Base-by-base conservation (phyloP, 1,284 basidiomycete species). In the Meira miltonrushii region DNA sequence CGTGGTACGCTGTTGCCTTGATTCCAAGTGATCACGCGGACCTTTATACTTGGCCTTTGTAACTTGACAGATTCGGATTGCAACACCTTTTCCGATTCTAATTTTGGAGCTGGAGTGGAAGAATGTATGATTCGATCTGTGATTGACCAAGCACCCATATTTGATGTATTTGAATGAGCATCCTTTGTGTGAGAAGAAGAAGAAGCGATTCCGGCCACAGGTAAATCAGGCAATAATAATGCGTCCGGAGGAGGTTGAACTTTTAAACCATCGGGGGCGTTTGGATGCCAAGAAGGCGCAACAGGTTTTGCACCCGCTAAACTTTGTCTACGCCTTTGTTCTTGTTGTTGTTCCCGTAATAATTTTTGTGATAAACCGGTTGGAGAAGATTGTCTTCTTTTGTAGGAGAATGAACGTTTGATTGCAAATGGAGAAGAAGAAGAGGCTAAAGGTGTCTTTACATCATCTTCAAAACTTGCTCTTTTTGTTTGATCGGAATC, bases 1-100 rank as follows among this genome's bases (percentile, higher is more conserved):
- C 89, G 71, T 47, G 81, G 80, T 37, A 82, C 61, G 1, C 79
- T 77, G 61, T 79, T 79, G 10, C 79, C 81, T 51, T 71, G 69
- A 62, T 82, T 82, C 82, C 82, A 82, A 1, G 81, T 82, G 47
- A 81, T 76, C 55, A 82, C 75, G 51, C 80, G 72, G 28, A 82
- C 79, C 64, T 82, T 82, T 69, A 82, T 79, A 39, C 56, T 61
- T 0, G 67, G 71, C 28, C 67, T 56, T 59, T 69, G 69, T 19
- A 57, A 57, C n/a, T 50, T 56, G 23, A 56, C 17, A 11, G 55
- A 37, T 6, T 28, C 37, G 21, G 46, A 48, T 48, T 23, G n/a
- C 23, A 48, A 2, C 17, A 48, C 46, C 8, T 48, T 23, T 21
- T 48, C 46, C 25, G 46, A n/a, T 21, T 48, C 25, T 13, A 48